Conservation (phyloP, 192 early-diverging fungal genomes). For the Coemansia sp. region DNA sequence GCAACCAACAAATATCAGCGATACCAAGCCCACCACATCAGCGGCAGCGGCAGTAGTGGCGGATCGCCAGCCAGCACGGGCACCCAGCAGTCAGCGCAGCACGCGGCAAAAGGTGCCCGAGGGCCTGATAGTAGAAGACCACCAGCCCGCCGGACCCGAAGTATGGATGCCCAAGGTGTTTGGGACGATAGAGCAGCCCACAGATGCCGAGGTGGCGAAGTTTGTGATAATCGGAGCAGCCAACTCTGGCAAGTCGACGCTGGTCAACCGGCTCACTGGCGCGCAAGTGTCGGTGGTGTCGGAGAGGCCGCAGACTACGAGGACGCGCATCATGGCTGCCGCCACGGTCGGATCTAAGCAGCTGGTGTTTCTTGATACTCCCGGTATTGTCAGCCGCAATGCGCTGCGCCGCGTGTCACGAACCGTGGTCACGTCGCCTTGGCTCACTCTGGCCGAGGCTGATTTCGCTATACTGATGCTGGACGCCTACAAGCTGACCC, state of each 20-base stretch:
- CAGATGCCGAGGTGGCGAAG: slow-evolving; percentile 59
- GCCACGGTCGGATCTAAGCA: slow-evolving; percentile 60
- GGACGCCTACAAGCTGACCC: slow-evolving; percentile 39
- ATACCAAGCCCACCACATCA: neutral
- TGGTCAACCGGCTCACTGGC: slow-evolving; percentile 66
- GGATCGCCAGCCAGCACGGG: slow-evolving; percentile 6
- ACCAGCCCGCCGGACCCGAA: slow-evolving; percentile 6
- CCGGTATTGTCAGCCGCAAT: slow-evolving; percentile 42
- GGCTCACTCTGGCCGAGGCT: slow-evolving; percentile 43
- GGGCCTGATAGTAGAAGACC: slow-evolving; percentile 10
- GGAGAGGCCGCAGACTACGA: slow-evolving; percentile 67
- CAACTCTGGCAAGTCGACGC: slow-evolving; percentile 77
- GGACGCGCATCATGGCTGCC: slow-evolving; percentile 62
- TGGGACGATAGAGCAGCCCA: slow-evolving; percentile 56
- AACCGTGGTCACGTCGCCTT: slow-evolving; percentile 40
- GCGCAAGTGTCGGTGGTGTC: slow-evolving; percentile 65
- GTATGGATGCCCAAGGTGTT: slow-evolving; percentile 42
- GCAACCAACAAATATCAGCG: slow-evolving; percentile 1
- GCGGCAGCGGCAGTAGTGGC: neutral
- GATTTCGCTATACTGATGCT: slow-evolving; percentile 26
- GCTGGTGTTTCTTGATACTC: slow-evolving; percentile 57
- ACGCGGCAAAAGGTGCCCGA: neutral
- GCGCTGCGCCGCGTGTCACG: slow-evolving; percentile 34
- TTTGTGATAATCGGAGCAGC: slow-evolving; percentile 67
- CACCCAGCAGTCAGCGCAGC: neutral